Base-by-base conservation (phyloP, 2,329 filamentous ascomycete species). In the Plectosphaerella sp. region DNA sequence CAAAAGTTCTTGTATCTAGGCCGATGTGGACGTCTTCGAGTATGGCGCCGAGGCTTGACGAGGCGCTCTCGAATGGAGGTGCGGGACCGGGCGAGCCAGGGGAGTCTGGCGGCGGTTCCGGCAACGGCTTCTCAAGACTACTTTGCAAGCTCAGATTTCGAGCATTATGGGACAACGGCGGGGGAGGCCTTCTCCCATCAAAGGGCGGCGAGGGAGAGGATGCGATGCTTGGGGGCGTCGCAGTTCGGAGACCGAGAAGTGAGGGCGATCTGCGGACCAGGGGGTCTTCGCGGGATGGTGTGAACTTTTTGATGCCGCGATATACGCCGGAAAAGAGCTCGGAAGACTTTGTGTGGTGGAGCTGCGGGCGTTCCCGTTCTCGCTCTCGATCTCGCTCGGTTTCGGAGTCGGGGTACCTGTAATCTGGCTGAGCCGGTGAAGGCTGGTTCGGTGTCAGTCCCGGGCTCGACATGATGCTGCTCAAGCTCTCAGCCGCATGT, bases 81-180 rank as follows among this genome's bases (percentile, higher is more conserved):
- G 66, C 50, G 61, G 67, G 55, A 58, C 64, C 51, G 35, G 37
- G 48, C 9, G 39, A 49, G 22, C 47, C 48, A 28, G 48, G 20
- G 25, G 52, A 49, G 11, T 54, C 47, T 24, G 62, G 71, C 24
- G 80, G 78, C 22, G 79, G 72, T 54, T 76, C 73, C 36, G 80
- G 80, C 20, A 83, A 64, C 47, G 80, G 80, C 64, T 84, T 84
- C 59, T 75, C 73, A 57, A 83, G 78, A 59, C 79, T 83, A 53
- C 77, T 70, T 61, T 80, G 78, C 48, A 83, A 66, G 57, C 75
- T 83, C 63, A 80, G 55, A 59, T 74, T 77, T 58, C 77, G 72
- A 53, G 68, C 79, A 82, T 83, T 78, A 67, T 78, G 71, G 28
- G 54, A 50, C 20, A 39, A 39, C 11, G 47, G 47, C 11, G 47